Evolutionary conservation across 148 eudicot species (phyloP).

Genomic region (Rhododendron henanense): DNA sequence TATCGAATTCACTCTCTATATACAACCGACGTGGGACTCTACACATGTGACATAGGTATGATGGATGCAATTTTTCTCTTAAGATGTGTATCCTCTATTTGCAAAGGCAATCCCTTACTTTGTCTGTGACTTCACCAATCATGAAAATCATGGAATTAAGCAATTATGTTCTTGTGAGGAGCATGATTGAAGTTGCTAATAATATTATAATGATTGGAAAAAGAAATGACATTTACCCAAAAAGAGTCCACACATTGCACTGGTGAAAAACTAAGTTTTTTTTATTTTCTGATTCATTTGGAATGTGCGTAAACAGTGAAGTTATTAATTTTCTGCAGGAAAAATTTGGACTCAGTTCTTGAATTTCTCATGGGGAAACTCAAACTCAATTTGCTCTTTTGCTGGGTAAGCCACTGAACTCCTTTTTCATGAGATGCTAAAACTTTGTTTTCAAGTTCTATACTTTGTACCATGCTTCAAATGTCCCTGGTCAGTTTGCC

Average conservation of each 20-base stretch:
- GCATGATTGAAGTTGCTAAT: not conserved
- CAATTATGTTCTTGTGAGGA: not conserved
- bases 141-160: not conserved
- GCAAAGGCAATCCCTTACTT: not conserved
- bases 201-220: not conserved
- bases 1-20: too few species aligned
- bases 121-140: not conserved
- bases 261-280: not conserved
- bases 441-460: not conserved
- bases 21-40: too few species aligned
- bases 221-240: not conserved
- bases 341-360: conserved; percentile 39
- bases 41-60: not conserved
- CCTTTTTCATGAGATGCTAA: not conserved
- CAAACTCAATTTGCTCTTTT: conserved; percentile 45
- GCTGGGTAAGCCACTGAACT: conserved; percentile 54
- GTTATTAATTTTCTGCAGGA: conserved; percentile 38
- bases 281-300: not conserved
- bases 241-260: not conserved
- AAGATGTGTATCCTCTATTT: not conserved
- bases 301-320: not conserved
- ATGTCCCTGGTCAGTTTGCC: not conserved
- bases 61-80: not conserved
- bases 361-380: conserved; percentile 57
- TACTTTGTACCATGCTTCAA: not conserved